phyloP scores from a whole-genome alignment of 2,329 filamentous ascomycete species.

The Nigrospora osmanthi region DNA sequence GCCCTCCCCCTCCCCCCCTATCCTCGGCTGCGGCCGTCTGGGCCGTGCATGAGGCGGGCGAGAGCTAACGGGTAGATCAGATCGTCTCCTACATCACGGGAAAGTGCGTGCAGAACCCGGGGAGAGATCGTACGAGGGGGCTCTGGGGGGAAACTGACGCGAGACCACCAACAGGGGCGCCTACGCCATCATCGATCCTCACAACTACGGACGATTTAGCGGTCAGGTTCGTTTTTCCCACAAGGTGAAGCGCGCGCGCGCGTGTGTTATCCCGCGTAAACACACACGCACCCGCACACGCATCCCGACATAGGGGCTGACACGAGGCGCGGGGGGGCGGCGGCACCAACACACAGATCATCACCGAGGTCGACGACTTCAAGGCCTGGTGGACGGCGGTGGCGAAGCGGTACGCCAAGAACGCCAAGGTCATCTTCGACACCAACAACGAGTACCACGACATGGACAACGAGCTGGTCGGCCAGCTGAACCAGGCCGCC shows the following conservation, averaged over 20 bases:
- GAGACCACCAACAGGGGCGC: slow-evolving; percentile 21
- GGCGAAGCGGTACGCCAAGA: slow-evolving; percentile 42
- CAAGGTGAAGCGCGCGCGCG: no score
- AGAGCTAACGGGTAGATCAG: slow-evolving; percentile 6
- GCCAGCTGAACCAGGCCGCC: slow-evolving; percentile 55
- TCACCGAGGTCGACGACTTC: slow-evolving; percentile 45
- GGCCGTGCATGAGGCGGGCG: background rate
- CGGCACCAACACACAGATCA: slow-evolving; percentile 29
- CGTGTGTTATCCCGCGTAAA: no score
- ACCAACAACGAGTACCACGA: slow-evolving; percentile 62
- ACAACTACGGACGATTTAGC: slow-evolving; percentile 54
- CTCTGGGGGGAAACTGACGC: no score
- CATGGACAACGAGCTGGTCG: slow-evolving; percentile 51
- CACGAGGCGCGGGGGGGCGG: no score
- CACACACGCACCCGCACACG: no score
- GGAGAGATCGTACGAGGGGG: no score
- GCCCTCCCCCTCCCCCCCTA: no score
- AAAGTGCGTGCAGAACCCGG: slow-evolving; percentile 7
- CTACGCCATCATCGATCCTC: slow-evolving; percentile 49
- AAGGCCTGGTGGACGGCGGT: slow-evolving; percentile 49
- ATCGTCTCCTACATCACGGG: slow-evolving; percentile 16
- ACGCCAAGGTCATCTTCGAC: slow-evolving; percentile 53
- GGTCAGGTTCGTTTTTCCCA: slow-evolving; percentile 11
- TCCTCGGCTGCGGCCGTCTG: no score
- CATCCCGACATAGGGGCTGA: no score